These are phyloP conservation scores for Pugionium dolabratum DNA, from an alignment of 345 rosid species.

Conservation along the genomic window DNA sequence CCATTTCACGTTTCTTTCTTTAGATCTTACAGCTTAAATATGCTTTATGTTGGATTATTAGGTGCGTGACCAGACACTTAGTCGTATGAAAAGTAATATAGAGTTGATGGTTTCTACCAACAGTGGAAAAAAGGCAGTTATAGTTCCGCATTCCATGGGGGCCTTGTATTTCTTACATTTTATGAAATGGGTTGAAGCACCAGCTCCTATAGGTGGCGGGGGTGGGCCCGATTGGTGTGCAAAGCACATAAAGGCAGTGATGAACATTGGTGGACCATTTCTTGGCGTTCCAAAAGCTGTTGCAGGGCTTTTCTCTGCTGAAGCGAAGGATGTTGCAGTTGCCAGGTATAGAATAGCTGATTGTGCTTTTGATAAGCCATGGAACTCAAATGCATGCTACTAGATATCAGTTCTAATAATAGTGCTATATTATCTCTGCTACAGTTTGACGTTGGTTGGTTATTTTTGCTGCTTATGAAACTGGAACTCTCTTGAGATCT, in stretches of 20 bases:
- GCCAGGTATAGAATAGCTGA: conserved; percentile 61
- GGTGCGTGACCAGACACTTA: conserved; percentile 87
- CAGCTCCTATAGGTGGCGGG: conserved; percentile 96
- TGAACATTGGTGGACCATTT: conserved; percentile 94
- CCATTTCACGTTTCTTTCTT: conserved; percentile 6
- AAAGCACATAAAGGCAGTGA: conserved; percentile 85
- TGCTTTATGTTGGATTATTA: conserved; percentile 38
- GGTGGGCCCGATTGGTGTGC: conserved; percentile 97
- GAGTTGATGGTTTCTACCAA: conserved; percentile 85
- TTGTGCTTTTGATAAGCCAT: neutral
- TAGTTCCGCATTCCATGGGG: conserved; percentile 98
- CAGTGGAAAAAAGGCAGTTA: conserved; percentile 81
- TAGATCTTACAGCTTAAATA: conserved; percentile 12
- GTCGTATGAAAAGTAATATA: conserved; percentile 77
- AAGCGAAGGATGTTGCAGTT: conserved; percentile 91
- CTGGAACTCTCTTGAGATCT: conserved; percentile 6
- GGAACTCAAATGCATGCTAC: conserved; percentile 2
- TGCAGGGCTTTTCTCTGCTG: conserved; percentile 89
- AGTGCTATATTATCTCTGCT: neutral
- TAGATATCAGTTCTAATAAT: neutral
- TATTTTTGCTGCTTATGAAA: conserved; percentile 5
- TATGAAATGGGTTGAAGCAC: conserved; percentile 99
- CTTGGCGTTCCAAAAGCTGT: conserved; percentile 94
- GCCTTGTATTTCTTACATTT: conserved; percentile 87
- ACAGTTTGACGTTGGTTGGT: conserved; percentile 6